Percentiles rank a stretch among this genome's conserved stretches.
Conservation (phyloP, 163 green algal genomes). For the Coccomyxa subellipsoidea region DNA sequence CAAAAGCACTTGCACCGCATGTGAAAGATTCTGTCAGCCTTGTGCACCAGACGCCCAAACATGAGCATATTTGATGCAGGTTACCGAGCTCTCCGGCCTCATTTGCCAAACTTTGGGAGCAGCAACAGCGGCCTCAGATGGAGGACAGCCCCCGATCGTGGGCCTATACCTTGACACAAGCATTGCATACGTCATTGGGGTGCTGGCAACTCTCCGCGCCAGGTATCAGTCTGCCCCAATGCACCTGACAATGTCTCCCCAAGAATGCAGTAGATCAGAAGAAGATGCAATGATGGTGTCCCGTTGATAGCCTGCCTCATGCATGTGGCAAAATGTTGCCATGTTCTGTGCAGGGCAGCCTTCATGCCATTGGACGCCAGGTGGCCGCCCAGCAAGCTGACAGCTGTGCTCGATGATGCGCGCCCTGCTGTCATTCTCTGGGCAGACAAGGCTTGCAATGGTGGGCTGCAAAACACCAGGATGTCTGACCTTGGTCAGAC, state of each 20-base stretch:
- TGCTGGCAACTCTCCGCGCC: neutral
- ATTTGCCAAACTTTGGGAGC: neutral
- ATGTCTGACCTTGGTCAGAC: too few species aligned
- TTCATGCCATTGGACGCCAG: slow-evolving; percentile 44
- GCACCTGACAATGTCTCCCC: too few species aligned
- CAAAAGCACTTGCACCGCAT: too few species aligned
- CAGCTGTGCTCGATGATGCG: slow-evolving; percentile 16
- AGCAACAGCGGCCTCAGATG: neutral
- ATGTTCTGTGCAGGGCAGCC: slow-evolving; percentile 22
- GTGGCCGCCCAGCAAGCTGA: slow-evolving; percentile 31
- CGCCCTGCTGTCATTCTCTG: slow-evolving; percentile 18
- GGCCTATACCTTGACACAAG: neutral
- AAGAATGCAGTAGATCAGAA: too few species aligned
- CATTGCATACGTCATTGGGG: neutral
- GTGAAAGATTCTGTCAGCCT: too few species aligned
- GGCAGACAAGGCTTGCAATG: neutral
- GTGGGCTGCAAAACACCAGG: neutral
- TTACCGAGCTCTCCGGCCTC: neutral
- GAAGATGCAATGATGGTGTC: too few species aligned
- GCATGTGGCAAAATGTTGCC: neutral
- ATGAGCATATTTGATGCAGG: neutral
- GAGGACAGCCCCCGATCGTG: neutral
- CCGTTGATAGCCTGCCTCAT: too few species aligned
- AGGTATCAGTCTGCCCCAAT: neutral
- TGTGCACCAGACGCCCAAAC: too few species aligned